These are phyloP conservation scores for Nemania diffusa DNA, from an alignment of 2,329 filamentous ascomycete genomes.

Conservation along the genomic window DNA sequence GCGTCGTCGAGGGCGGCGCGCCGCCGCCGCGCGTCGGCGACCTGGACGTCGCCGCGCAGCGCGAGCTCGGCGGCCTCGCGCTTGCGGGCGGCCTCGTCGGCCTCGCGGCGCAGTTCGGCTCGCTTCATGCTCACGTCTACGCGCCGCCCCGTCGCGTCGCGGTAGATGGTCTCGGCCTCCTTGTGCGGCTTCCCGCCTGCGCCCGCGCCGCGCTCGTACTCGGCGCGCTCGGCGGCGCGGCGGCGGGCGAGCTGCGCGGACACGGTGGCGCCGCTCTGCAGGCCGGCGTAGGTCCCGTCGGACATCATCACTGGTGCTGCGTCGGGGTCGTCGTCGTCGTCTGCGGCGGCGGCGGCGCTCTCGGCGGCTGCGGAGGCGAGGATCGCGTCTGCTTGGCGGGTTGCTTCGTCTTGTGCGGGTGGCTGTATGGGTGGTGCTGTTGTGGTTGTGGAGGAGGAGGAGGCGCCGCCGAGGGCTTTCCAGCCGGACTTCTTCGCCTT, in stretches of 20 bases:
- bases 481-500: constrained; percentile 82
- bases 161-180: constrained; percentile 86
- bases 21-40: constrained; percentile 71
- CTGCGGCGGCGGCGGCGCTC: constrained; percentile 59
- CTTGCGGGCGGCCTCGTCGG: constrained; percentile 75
- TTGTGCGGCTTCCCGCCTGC: constrained; percentile 62
- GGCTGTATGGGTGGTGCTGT: constrained; percentile 43
- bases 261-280: constrained; percentile 86
- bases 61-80: constrained; percentile 76
- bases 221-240: constrained; percentile 50
- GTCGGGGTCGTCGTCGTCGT: constrained; percentile 54
- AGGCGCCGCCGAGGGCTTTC: constrained; percentile 72
- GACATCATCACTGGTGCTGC: constrained; percentile 76
- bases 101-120: constrained; percentile 78
- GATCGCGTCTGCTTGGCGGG: constrained; percentile 71
- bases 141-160: constrained; percentile 92
- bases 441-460: constrained; percentile 59
- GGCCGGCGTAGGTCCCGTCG: constrained; percentile 84
- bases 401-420: constrained; percentile 66
- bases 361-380: constrained; percentile 76
- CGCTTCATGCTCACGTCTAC: constrained; percentile 93
- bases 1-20: constrained; percentile 80
- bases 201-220: constrained; percentile 37
- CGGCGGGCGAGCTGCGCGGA: constrained; percentile 75
- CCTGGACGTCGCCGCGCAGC: constrained; percentile 87